A percentile compares a stretch with the other conserved stretches of the same genome.
Conservation (phyloP, 148 eudicot genomes). For the Fagopyrum homotropicum region DNA sequence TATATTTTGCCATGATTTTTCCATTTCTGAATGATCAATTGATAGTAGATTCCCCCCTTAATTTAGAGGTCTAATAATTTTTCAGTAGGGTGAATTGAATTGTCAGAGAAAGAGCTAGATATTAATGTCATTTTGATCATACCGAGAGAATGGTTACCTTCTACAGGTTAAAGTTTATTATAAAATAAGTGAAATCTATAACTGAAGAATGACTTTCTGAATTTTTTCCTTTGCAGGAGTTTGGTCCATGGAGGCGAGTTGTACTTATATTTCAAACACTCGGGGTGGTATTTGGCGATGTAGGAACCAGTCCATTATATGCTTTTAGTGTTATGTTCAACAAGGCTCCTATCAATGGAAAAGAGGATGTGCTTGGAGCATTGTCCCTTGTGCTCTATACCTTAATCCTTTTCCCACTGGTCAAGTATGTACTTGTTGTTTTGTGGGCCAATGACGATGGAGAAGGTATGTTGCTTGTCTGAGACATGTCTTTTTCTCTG, state of each 20-base stretch:
- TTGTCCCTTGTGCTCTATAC: conserved; percentile 87
- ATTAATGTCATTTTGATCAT: not conserved
- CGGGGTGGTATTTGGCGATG: conserved; percentile 97
- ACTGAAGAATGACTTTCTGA: conserved; percentile 12
- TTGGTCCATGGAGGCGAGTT: conserved; percentile 53
- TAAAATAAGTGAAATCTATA: not conserved
- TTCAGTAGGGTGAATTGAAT: not conserved
- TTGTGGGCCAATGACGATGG: conserved; percentile 98
- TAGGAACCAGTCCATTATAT: conserved; percentile 93
- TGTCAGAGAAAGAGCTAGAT: not conserved
- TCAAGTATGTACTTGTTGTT: conserved; percentile 83
- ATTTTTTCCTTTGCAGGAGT: conserved; percentile 59
- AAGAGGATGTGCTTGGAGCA: conserved; percentile 92
- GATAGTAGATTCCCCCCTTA: not conserved
- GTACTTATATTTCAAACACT: conserved; percentile 71
- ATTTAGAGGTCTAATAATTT: not conserved
- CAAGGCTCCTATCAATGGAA: conserved; percentile 79
- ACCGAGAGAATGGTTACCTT: not conserved
- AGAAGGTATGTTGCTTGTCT: conserved; percentile 56
- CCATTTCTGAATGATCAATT: not conserved
- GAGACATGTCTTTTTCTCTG: conserved; percentile 13
- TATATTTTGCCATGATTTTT: not conserved
- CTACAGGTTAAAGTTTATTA: not conserved
- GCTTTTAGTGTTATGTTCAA: conserved; percentile 94
- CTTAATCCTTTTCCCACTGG: conserved; percentile 61